phyloP scores from a whole-genome alignment of 164 flowering plant genomes.

The Umbilicus rupestris region DNA sequence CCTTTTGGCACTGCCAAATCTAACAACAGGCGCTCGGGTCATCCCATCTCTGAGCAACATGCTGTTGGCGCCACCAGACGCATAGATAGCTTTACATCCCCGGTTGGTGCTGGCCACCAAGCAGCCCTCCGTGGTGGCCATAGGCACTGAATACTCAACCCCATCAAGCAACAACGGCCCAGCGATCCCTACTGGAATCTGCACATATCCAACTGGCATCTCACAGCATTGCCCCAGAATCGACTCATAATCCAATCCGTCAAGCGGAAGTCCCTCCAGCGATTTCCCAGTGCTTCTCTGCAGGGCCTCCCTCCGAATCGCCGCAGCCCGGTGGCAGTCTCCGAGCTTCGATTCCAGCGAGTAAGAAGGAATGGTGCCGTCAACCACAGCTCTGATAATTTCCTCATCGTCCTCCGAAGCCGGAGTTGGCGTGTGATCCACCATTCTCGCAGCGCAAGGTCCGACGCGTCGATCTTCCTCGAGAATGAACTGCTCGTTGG shows the following conservation, averaged over 20 bases:
- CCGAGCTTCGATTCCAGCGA: conserved; percentile 67
- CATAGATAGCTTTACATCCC: conserved; percentile 59
- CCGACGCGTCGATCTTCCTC: conserved; percentile 18
- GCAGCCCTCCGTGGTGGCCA: conserved; percentile 88
- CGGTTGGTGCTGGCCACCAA: conserved; percentile 69
- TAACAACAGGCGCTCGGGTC: conserved; percentile 69
- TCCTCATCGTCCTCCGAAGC: conserved; percentile 56
- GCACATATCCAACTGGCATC: conserved; percentile 88
- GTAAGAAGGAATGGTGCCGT: conserved; percentile 58
- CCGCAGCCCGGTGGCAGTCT: conserved; percentile 65
- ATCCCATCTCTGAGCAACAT: conserved; percentile 44
- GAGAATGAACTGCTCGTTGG: conserved; percentile 5
- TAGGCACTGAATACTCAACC: conserved; percentile 59
- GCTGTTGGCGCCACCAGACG: conserved; percentile 53
- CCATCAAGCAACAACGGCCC: conserved; percentile 78
- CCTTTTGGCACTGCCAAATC: conserved; percentile 43
- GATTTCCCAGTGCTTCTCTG: conserved; percentile 58
- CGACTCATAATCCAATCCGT: conserved; percentile 78
- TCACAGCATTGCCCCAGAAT: conserved; percentile 93
- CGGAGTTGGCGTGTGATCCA: conserved; percentile 2
- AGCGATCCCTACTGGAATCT: conserved; percentile 87
- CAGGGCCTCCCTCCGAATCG: conserved; percentile 59
- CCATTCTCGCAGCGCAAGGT: conserved; percentile 11
- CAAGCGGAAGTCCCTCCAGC: conserved; percentile 54
- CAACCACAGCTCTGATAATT: conserved; percentile 45